phyloP scores from a whole-genome alignment of 1,139 yeast genomes.

The Pichia sp. region DNA sequence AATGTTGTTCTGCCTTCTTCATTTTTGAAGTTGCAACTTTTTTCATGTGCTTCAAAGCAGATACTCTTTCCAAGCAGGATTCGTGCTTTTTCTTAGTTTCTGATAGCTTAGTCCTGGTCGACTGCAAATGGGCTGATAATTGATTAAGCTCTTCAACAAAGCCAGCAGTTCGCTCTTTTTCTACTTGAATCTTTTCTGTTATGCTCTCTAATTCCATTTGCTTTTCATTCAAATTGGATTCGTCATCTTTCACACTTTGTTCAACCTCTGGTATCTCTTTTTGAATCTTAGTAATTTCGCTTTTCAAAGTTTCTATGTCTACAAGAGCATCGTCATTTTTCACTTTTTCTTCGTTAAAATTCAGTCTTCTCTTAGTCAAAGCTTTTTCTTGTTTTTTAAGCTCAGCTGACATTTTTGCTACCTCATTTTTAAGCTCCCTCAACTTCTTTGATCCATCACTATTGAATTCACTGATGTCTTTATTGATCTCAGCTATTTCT shows the following conservation, averaged over 20 bases:
- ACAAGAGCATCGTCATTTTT: slow-evolving; percentile 65
- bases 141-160: slow-evolving; percentile 76
- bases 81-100: slow-evolving; percentile 29
- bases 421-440: slow-evolving; percentile 59
- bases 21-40: slow-evolving; percentile 5
- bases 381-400: slow-evolving; percentile 41
- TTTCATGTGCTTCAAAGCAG: slow-evolving; percentile 7
- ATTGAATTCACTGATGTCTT: slow-evolving; percentile 79
- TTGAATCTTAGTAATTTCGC: slow-evolving; percentile 49
- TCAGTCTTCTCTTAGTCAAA: slow-evolving; percentile 46
- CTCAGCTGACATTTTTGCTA: slow-evolving; percentile 38
- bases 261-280: slow-evolving; percentile 35
- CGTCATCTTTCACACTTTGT: slow-evolving; percentile 39
- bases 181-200: slow-evolving; percentile 51
- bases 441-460: slow-evolving; percentile 78
- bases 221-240: slow-evolving; percentile 33
- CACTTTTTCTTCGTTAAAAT: slow-evolving; percentile 62
- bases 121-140: slow-evolving; percentile 48
- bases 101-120: slow-evolving; percentile 49
- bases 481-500: slow-evolving; percentile 58
- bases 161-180: slow-evolving; percentile 60
- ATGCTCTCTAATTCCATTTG: slow-evolving; percentile 36
- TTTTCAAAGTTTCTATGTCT: slow-evolving; percentile 51
- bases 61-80: not conserved
- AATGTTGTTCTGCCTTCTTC: slow-evolving; percentile 9